A percentile compares a stretch with the other conserved stretches of the same genome.
phyloP scores from a whole-genome alignment of 768 basidiomycete genomes.

The Suillus cothurnatus region DNA sequence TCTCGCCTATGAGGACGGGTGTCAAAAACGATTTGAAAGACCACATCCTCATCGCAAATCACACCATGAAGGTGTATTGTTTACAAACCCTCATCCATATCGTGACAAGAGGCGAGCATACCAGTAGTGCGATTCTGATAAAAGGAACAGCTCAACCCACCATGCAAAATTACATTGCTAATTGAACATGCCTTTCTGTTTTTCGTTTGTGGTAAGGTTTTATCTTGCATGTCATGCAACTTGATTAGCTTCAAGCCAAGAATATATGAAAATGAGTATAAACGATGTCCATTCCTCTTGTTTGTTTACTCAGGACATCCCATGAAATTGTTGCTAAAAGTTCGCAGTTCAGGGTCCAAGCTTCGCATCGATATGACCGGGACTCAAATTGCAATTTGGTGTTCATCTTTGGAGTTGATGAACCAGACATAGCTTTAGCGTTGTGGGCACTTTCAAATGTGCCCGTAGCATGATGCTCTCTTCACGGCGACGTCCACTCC shows the following conservation, averaged over 20 bases:
- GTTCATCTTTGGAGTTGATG: slow-evolving; percentile 41
- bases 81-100: background rate
- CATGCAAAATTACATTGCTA: background rate
- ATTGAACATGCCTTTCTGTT: background rate
- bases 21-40: background rate
- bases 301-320: slow-evolving; percentile 20
- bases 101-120: background rate
- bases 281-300: slow-evolving; percentile 22
- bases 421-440: slow-evolving; percentile 35
- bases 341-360: slow-evolving; percentile 41
- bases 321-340: slow-evolving; percentile 35
- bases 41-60: background rate
- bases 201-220: background rate
- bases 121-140: background rate
- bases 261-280: slow-evolving; percentile 39
- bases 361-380: slow-evolving; percentile 33
- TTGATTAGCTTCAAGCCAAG: background rate
- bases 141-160: background rate
- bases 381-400: slow-evolving; percentile 64
- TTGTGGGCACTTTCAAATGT: slow-evolving; percentile 51
- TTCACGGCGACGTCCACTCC: slow-evolving; percentile 41
- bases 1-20: background rate
- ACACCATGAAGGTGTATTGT: background rate
- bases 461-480: slow-evolving; percentile 45
- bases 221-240: background rate